phyloP scores from a whole-genome alignment of 352 stramenopile genomes.

The Globisporangium lucens region DNA sequence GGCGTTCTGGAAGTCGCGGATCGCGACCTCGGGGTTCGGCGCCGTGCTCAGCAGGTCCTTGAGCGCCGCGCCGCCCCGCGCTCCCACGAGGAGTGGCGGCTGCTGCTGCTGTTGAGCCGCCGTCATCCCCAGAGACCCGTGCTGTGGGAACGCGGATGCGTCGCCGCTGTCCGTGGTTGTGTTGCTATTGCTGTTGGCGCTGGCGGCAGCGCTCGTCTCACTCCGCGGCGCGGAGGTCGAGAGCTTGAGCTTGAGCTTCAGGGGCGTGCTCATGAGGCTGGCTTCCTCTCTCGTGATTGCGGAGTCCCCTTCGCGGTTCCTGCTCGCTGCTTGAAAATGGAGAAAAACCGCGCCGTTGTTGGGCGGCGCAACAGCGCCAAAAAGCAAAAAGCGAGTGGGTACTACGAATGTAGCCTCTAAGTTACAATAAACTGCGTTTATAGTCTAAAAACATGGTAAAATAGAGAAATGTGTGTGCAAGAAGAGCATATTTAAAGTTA shows the following conservation, averaged over 20 bases:
- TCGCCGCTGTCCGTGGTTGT: constrained; percentile 20
- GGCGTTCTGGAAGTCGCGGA: constrained; percentile 69
- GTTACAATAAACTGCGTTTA: not conserved
- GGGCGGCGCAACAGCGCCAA: not conserved
- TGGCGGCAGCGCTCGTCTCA: not conserved
- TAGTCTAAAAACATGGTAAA: not conserved
- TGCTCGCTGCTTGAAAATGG: constrained; percentile 2
- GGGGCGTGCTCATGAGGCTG: constrained; percentile 32
- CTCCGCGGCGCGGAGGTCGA: constrained; percentile 12
- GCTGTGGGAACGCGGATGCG: constrained; percentile 2
- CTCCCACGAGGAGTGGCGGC: constrained; percentile 58
- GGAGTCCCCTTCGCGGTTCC: not conserved
- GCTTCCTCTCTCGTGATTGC: not conserved
- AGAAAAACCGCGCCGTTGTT: constrained; percentile 3
- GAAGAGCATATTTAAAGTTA: not conserved
- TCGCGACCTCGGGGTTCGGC: constrained; percentile 80
- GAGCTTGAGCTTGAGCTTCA: constrained; percentile 72
- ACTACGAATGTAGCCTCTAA: not conserved
- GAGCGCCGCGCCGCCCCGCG: constrained; percentile 63
- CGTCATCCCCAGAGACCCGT: constrained; percentile 14
- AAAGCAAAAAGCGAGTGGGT: not conserved
- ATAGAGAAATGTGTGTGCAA: not conserved
- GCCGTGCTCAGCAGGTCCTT: constrained; percentile 83
- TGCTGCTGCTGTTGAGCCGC: constrained; percentile 24
- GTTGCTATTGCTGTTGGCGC: not conserved